A percentile compares a stretch with the other conserved stretches of the same genome.
Evolutionary conservation across 805 yeast genomes (phyloP).

Genomic region (Jamesozyma piceae): DNA sequence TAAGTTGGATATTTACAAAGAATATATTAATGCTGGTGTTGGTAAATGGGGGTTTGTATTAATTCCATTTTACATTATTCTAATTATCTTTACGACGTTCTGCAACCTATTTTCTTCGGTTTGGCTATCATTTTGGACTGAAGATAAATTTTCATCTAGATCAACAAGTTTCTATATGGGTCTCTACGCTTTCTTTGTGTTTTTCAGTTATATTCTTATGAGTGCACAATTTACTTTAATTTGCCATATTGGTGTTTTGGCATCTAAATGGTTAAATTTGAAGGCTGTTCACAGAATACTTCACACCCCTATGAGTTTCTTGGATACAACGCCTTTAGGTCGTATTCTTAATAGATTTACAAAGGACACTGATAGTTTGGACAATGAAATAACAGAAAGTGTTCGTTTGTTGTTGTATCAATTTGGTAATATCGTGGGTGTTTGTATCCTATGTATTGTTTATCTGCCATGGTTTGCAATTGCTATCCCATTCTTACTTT

Average conservation of each 20-base stretch:
- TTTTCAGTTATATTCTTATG: constrained; percentile 39
- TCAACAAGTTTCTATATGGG: constrained; percentile 64
- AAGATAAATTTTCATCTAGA: constrained; percentile 39
- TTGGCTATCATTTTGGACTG: constrained; percentile 85
- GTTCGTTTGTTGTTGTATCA: constrained; percentile 51
- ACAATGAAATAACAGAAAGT: constrained; percentile 68
- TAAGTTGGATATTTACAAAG: constrained; percentile 38
- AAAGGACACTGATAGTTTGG: constrained; percentile 77
- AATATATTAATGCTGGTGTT: constrained; percentile 47
- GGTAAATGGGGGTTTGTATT: constrained; percentile 32
- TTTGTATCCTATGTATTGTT: constrained; percentile 56
- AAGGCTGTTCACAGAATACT: constrained; percentile 51
- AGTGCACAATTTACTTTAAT: constrained; percentile 25
- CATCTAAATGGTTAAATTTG: constrained; percentile 51
- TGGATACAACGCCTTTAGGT: constrained; percentile 84
- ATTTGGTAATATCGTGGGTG: constrained; percentile 49
- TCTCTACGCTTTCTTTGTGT: constrained; percentile 53
- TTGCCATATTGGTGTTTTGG: constrained; percentile 39
- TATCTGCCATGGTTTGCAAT: constrained; percentile 74
- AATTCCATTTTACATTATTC: constrained; percentile 17
- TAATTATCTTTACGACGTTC: constrained; percentile 25
- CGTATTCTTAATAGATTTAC: constrained; percentile 79
- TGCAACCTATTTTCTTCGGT: constrained; percentile 29
- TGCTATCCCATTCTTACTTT: constrained; percentile 48
- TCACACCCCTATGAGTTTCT: constrained; percentile 72